phyloP scores from a whole-genome alignment of 306 rosid species.

The Vicia villosa region DNA sequence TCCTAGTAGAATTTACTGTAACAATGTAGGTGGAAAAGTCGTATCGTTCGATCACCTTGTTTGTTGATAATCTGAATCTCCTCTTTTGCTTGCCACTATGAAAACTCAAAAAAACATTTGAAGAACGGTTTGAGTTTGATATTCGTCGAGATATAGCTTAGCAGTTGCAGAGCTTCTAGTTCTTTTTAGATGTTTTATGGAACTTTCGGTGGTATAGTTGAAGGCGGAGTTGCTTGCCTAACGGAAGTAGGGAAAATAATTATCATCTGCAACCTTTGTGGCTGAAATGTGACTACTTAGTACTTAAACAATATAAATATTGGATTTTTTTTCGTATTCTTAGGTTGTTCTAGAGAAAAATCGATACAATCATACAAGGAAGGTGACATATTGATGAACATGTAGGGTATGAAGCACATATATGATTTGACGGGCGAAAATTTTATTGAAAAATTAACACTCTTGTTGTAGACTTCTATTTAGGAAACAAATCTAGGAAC shows the following conservation, averaged over 20 bases:
- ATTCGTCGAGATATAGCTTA: background rate
- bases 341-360: background rate
- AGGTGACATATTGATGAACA: slow-evolving; percentile 12
- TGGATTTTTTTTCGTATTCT: background rate
- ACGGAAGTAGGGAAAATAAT: too few species aligned
- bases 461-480: background rate
- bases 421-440: background rate
- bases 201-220: too few species aligned
- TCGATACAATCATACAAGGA: background rate
- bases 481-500: background rate
- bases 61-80: slow-evolving; percentile 19
- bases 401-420: background rate
- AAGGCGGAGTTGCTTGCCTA: too few species aligned
- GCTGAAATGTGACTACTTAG: background rate
- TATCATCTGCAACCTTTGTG: background rate
- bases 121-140: slow-evolving; percentile 13
- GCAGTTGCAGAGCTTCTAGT: background rate
- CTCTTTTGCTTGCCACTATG: background rate
- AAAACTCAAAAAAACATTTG: background rate
- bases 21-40: slow-evolving; percentile 35
- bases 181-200: slow-evolving; percentile 15
- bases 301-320: background rate
- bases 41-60: too few species aligned
- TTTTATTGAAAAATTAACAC: background rate
- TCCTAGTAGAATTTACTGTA: slow-evolving; percentile 11